These are phyloP conservation scores for Geranium brycei DNA, from an alignment of 345 rosid genomes.

Conservation along the genomic window DNA sequence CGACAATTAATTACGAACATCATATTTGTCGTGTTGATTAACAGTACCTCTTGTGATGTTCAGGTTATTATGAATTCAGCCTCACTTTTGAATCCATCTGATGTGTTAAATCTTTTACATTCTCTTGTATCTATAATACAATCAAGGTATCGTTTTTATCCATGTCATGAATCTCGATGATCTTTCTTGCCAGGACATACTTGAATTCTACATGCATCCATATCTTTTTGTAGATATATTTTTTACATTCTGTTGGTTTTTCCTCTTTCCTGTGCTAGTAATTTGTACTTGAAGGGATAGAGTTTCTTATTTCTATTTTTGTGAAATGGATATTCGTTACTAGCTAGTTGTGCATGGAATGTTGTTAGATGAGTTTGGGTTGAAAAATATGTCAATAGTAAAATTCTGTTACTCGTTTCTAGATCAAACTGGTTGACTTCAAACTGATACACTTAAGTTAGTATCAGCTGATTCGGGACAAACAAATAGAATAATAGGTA, in stretches of 20 bases:
- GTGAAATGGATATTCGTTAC: too few relatives aligned
- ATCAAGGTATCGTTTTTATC: conserved; percentile 40
- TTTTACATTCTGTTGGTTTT: neutral
- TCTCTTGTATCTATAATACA: conserved; percentile 62
- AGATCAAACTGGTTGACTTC: too few relatives aligned
- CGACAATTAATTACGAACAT: neutral
- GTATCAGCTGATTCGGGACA: too few relatives aligned
- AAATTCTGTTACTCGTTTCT: too few relatives aligned
- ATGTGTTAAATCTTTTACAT: conserved; percentile 65
- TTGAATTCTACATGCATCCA: neutral
- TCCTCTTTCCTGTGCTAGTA: too few relatives aligned
- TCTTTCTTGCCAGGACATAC: neutral
- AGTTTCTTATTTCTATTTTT: neutral
- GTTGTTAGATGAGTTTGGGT: too few relatives aligned
- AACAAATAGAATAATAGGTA: too few relatives aligned
- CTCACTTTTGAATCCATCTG: conserved; percentile 51
- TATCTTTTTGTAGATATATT: neutral
- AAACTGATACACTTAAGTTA: too few relatives aligned
- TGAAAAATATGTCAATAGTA: too few relatives aligned
- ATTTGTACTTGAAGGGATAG: neutral
- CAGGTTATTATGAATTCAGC: conserved; percentile 86
- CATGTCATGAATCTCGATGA: conserved; percentile 1
- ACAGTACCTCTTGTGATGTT: conserved; percentile 4
- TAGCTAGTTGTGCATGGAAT: too few relatives aligned
- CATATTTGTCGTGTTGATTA: neutral